Base-by-base conservation (phyloP, 192 early-diverging fungal genomes). In the Coemansia sp. region DNA sequence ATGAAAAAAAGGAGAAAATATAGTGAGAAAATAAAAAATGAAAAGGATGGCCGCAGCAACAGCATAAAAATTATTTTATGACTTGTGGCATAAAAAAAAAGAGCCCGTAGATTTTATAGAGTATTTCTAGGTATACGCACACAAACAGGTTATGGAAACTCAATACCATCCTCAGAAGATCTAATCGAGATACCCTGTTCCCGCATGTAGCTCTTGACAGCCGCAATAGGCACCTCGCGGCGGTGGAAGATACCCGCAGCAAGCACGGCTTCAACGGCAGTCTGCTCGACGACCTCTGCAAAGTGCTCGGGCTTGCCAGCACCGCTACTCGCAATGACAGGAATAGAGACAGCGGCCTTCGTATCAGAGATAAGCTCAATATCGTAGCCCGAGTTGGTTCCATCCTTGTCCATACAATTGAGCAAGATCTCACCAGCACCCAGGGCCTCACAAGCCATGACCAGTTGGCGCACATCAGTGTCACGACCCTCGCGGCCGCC, bases 351-450 rank as follows among this genome's bases (percentile, higher is more conserved):
- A 0, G 88, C 88, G 1, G 83, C 65, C 73, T 93, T 96, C 32
- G 95, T 91, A 56, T 90, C 87, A 8, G 82, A 71, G 55, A 98
- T 84, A 11, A 99, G 80, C 61, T 91, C 94, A 19, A 94, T 73
- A 60, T 99, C 98, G 70, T 92, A 99, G 15, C 98, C 98, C 55
- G 93, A 90, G 76, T 98, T 99, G 22, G 93, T 98, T 4, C 98
- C 98, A 75, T 99, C 98, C 74, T 91, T 88, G 79, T 99, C 97
- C 94, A 99, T 99, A 78, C 97, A 97, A 78, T 99, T 99, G 61
- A 98, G 86, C 74, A 98, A 79, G 46, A 99, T 92, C 78, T 99
- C 98, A 7, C 98, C 98, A 0, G 96, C 96, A 15, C 98, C 98
- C 65, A 99, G 75, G 2, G 86, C 86, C 76, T 95, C 90, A 65